Percentiles rank a stretch among this genome's conserved stretches.
These are phyloP conservation scores for Gynostemma pentaphyllum DNA, from an alignment of 306 rosid genomes.

Conservation along the genomic window DNA sequence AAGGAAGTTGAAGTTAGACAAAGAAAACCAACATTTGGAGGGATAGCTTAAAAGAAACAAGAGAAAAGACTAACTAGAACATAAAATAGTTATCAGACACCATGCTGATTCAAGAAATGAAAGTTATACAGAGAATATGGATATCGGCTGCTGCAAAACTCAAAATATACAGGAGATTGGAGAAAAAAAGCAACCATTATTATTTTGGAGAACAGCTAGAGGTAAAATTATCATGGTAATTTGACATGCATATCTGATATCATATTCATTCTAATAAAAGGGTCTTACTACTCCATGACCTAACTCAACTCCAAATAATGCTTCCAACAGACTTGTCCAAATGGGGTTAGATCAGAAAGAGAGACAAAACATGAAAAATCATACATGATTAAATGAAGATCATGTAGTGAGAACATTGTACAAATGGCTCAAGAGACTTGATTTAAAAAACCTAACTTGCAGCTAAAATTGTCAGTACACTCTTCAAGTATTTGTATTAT, in stretches of 20 bases:
- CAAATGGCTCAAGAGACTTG: background rate
- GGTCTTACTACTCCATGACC: background rate
- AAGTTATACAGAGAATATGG: background rate
- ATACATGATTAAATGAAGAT: no score
- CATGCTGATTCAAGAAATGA: background rate
- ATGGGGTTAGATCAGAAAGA: background rate
- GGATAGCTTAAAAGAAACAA: background rate
- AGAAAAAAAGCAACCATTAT: background rate
- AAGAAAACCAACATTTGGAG: background rate
- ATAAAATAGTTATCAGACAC: background rate
- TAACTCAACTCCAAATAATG: background rate
- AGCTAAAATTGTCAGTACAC: background rate
- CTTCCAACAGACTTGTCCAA: background rate
- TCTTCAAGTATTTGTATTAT: conserved; percentile 1
- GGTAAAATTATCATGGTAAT: background rate
- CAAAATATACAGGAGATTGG: background rate
- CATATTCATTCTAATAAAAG: background rate
- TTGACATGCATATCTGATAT: background rate
- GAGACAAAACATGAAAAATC: background rate
- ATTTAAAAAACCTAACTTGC: background rate
- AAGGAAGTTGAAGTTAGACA: no score
- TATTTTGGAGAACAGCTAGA: background rate
- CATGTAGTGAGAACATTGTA: no score
- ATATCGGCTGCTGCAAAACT: background rate
- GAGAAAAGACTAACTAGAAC: background rate